Conservation (phyloP, 2,329 filamentous ascomycete genomes). For the Fusarium pseudonygamai region DNA sequence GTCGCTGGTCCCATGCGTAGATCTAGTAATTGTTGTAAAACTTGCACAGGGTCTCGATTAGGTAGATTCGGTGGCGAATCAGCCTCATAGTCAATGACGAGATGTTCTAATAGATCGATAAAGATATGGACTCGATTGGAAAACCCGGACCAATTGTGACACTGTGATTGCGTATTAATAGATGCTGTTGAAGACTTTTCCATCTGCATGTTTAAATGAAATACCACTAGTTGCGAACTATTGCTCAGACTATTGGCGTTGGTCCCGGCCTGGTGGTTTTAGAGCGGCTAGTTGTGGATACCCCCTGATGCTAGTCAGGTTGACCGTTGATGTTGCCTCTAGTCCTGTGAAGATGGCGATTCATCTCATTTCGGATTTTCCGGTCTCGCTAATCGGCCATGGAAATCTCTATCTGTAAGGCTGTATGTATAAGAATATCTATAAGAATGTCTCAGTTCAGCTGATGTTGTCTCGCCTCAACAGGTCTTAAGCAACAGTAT, state of each 20-base stretch:
- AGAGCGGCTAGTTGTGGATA: neutral
- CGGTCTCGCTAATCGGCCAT: neutral
- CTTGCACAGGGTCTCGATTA: accelerated
- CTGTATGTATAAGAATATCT: neutral
- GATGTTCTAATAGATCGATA: neutral
- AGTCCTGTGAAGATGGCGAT: neutral
- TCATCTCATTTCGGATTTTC: neutral
- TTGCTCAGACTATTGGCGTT: neutral
- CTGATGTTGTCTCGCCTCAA: neutral
- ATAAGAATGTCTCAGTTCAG: neutral
- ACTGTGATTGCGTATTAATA: neutral
- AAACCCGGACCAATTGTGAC: neutral
- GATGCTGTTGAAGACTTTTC: neutral
- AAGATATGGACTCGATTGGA: neutral
- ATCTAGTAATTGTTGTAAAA: neutral
- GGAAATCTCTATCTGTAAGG: neutral
- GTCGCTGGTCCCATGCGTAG: accelerated
- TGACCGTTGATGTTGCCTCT: neutral
- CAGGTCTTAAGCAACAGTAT: neutral
- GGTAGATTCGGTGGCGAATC: neutral
- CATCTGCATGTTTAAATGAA: no score
- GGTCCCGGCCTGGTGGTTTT: accelerated
- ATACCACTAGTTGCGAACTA: neutral
- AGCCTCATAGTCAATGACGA: neutral
- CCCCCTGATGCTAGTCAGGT: neutral